Conservation (phyloP, 257 asterid species). For the Marsdenia floribunda region DNA sequence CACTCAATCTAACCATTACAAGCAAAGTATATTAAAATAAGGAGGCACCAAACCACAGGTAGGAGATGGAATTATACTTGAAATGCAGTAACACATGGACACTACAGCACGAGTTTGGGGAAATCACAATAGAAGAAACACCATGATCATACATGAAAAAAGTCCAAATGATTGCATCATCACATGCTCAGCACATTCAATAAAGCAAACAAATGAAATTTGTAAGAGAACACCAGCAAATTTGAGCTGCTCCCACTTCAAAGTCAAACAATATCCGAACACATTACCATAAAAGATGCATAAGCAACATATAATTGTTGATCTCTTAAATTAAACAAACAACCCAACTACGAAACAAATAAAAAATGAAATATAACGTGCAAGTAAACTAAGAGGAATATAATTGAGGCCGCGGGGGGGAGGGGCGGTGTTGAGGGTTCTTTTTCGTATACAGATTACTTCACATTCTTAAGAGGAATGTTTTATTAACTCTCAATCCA, state of each 20-base stretch:
- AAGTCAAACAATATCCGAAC: neutral
- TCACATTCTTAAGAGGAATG: neutral
- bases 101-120: no score
- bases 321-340: neutral
- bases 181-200: neutral
- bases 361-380: neutral
- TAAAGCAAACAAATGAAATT: neutral
- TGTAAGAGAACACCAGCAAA: neutral
- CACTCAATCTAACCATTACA: neutral
- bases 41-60: neutral
- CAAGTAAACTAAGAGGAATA: neutral
- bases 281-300: neutral
- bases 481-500: neutral
- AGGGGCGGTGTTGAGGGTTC: no score
- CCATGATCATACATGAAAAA: neutral
- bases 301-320: neutral
- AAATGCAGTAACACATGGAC: neutral
- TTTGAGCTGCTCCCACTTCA: neutral
- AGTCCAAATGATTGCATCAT: neutral
- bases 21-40: neutral
- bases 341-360: neutral
- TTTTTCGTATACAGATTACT: neutral
- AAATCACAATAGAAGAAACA: no score
- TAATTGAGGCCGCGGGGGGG: neutral
- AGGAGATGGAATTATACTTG: neutral